Evolutionary conservation across 176 grass and related monocot species (phyloP).

Genomic region (barley (Hordeum vulgare)): MorexV3_pseudomolecules_assembly NC_058520.1:580362706-580363205

Average conservation of each 20-base stretch:
- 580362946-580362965: too few relatives aligned
- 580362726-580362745: too few relatives aligned
- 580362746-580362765: background rate
- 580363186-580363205: background rate
- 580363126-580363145: background rate
- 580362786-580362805: background rate
- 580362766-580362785: background rate
- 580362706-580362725: background rate
- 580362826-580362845: background rate
- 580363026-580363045: too few relatives aligned
- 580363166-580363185: background rate
- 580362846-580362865: background rate
- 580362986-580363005: too few relatives aligned
- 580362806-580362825: background rate
- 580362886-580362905: too few relatives aligned
- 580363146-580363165: background rate
- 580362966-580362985: too few relatives aligned
- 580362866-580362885: background rate
- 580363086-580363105: background rate
- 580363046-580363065: too few relatives aligned
- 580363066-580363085: too few relatives aligned
- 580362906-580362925: too few relatives aligned
- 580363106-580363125: background rate
- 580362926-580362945: too few relatives aligned
- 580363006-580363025: too few relatives aligned